Percentiles rank a stretch among this genome's conserved stretches.
Conservation (phyloP, 1,284 basidiomycete genomes). For the Meripilus lineatus region DNA sequence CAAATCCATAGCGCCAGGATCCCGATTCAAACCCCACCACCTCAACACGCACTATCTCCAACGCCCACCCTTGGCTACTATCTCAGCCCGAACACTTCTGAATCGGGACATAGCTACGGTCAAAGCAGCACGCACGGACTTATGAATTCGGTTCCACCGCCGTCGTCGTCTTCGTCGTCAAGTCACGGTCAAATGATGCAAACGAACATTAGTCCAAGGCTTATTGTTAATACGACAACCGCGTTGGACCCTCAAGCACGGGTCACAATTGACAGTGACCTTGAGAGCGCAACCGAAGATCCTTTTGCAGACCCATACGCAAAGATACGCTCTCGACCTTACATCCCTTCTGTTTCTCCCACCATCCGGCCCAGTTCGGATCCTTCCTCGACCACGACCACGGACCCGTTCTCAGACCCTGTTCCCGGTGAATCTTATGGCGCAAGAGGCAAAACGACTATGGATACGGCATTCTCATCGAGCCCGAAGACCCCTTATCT, state of each 20-base stretch:
- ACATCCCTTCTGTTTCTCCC: conserved; percentile 2
- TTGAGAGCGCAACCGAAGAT: conserved; percentile 10
- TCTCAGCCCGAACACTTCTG: no score
- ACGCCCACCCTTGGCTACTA: background rate
- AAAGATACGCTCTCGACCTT: conserved; percentile 8
- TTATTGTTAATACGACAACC: conserved; percentile 7
- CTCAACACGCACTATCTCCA: background rate
- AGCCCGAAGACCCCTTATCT: no score
- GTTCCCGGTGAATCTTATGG: no score
- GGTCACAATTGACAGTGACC: no score
- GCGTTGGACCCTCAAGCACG: background rate
- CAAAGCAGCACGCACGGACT: no score
- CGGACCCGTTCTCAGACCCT: no score
- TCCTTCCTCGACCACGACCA: no score
- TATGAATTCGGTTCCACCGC: no score
- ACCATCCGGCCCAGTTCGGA: conserved; percentile 3
- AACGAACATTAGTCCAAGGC: conserved; percentile 10
- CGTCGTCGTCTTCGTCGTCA: no score
- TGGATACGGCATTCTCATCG: no score
- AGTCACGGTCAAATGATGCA: background rate
- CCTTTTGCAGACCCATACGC: conserved; percentile 20
- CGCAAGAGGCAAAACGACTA: no score
- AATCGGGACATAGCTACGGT: no score
- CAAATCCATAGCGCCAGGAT: background rate
- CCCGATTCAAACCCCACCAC: conserved; percentile 1